Evolutionary conservation across 2,329 filamentous ascomycete species (phyloP).

Genomic region (Monascus ruber): DNA sequence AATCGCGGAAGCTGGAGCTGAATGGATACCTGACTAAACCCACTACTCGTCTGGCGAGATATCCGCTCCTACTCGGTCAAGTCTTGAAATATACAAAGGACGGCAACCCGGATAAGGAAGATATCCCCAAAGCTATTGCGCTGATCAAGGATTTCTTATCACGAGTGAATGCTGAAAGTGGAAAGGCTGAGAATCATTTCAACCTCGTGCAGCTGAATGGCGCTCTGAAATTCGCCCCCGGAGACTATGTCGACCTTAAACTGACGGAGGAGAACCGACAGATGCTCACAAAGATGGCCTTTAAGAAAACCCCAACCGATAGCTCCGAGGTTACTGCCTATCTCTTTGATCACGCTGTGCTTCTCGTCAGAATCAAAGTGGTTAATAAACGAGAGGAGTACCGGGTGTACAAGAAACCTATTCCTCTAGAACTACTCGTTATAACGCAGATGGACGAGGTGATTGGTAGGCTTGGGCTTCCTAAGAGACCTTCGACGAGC

Average conservation of each 20-base stretch:
- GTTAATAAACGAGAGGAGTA: constrained; percentile 90
- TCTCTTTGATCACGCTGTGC: constrained; percentile 88
- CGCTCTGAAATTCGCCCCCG: constrained; percentile 79
- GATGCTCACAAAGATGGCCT: constrained; percentile 81
- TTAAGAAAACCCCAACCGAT: constrained; percentile 88
- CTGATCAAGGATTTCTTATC: constrained; percentile 79
- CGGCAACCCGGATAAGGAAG: constrained; percentile 77
- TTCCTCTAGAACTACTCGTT: constrained; percentile 81
- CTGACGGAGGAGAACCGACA: constrained; percentile 88
- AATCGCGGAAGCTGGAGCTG: constrained; percentile 89
- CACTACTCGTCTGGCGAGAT: constrained; percentile 86
- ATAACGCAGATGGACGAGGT: constrained; percentile 98
- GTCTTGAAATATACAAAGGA: constrained; percentile 86
- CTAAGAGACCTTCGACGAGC: constrained; percentile 81
- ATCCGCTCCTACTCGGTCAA: constrained; percentile 82
- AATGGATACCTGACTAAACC: constrained; percentile 98
- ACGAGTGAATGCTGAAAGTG: constrained; percentile 86
- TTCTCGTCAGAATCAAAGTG: constrained; percentile 82
- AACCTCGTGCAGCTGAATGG: constrained; percentile 87
- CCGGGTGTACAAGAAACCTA: constrained; percentile 89
- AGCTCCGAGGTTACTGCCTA: constrained; percentile 85
- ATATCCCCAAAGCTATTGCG: constrained; percentile 79
- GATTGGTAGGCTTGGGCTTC: constrained; percentile 64
- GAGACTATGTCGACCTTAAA: constrained; percentile 86
- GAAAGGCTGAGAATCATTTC: constrained; percentile 95